Evolutionary conservation across 192 early-diverging fungal species (phyloP), one percentile per base, ranked within the genome.

Genomic region (Coemansia sp.): DNA sequence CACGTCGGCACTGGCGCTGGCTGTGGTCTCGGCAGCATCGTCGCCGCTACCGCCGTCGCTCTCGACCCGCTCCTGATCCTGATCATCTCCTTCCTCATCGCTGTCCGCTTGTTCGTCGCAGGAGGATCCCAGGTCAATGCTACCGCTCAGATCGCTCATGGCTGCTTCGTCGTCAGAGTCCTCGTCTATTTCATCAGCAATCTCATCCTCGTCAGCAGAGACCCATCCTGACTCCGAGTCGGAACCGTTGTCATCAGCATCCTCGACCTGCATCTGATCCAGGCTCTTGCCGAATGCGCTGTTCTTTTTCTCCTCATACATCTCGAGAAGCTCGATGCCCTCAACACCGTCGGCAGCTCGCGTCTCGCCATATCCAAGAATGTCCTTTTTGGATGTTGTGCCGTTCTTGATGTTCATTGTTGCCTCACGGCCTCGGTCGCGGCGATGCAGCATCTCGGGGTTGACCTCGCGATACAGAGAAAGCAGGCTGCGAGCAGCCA

Each of bases 401-500:
- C 70, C 71, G 17, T 38, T 65, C 20, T 32, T 91, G 65, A 96
- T 73, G 51, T 79, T 80, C 52, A 95, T 87, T 5, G 90, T 84
- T 8, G 90, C 96, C 7, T 80, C 84, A 75, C 95, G 96, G 32
- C 97, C 96, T 49, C 97, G 85, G 66, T 99, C 95, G 73, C 94
- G 94, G 71, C 92, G 91, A 52, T 87, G 84, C 20, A 99, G 85
- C 85, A 99, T 74, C 79, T 94, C 90, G 5, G 97, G 97, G 80
- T 99, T 98, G 61, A 96, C 75, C 64, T 98, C 95, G 25, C 97
- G 83, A 87, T 90, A 99, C n/a, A 99, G 85, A 28, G 85, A 83
- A 60, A 99, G 88, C 70, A 99, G 77, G 5, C 94, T 90, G 54
- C 96, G 85, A 2, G 92, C 93, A 3, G 93, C 97, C 83, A 92